Base-by-base conservation (phyloP, 2,329 filamentous ascomycete species). In the Colletotrichum eremochloae region DNA sequence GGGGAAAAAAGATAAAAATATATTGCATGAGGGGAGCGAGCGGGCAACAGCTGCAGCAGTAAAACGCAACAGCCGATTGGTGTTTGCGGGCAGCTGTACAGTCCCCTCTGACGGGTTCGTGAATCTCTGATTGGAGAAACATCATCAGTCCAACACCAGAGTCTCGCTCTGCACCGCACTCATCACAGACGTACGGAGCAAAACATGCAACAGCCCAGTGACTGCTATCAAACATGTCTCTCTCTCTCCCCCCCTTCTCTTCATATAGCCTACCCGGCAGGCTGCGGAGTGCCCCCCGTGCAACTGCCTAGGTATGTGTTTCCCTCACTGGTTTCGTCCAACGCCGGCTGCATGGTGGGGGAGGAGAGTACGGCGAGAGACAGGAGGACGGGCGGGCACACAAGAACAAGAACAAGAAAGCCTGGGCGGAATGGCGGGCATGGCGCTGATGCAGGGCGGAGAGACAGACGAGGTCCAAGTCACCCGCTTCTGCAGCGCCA, bases 381-480 rank as follows among this genome's bases (percentile, higher is more conserved):
- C 50, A 53, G 15, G 14, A 31, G 29, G 50, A 3, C 46, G n/a
- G 5, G 24, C 1, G 46, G 20, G 11, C 40, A 29, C 20, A 56
- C 67, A 24, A 29, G 29, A 44, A 56, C 67, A 24, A 29, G 29
- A 44, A 58, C 42, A 67, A 67, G 46, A 60, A 70, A 52, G 38
- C 38, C 8, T 48, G 31, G n/a, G 50, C 33, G 60, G 67, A 44
- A 38, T 61, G 64, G 48, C 57, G 57, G 6, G 67, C 36, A 44
- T 56, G 65, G 50, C 57, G 57, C 40, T 56, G 50, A 38, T 63
- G 63, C 66, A 56, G 57, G 18, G 38, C 50, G 50, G 6, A 48
- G 29, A 36, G 29, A 29, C 29, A 55, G 36, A 29, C 2, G 40
- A 63, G 66, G 66, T 56, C 66, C 52, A 63, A 68, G 64, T 60